These are phyloP conservation scores for Pelargonium cotyledonis DNA, from an alignment of 441 rosid genomes.

Conservation along the genomic window DNA sequence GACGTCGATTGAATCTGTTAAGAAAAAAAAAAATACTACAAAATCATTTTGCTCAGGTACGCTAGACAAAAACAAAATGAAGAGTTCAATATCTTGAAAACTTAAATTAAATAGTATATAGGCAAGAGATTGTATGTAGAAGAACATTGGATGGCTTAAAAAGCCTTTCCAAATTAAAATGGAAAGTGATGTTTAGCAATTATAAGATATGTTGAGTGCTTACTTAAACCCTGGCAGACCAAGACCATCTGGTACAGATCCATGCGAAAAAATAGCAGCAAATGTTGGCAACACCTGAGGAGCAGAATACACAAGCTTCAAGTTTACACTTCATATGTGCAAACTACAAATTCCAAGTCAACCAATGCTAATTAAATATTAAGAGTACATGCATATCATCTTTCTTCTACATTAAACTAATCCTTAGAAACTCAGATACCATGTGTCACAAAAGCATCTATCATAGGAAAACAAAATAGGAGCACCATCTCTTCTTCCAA, in stretches of 20 bases:
- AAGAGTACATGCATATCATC: neutral
- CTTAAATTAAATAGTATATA: neutral
- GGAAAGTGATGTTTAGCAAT: neutral
- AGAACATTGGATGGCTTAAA: neutral
- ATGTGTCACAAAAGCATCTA: neutral
- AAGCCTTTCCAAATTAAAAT: neutral
- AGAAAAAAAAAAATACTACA: slow-evolving; percentile 3
- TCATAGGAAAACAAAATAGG: slow-evolving; percentile 2
- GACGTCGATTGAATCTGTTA: slow-evolving; percentile 60
- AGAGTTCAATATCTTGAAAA: neutral
- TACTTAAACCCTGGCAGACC: slow-evolving; percentile 63
- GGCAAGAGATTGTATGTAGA: neutral
- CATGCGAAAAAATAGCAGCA: slow-evolving; percentile 49
- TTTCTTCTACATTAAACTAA: neutral
- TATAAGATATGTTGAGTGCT: slow-evolving; percentile 22
- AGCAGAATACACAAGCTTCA: slow-evolving; percentile 4
- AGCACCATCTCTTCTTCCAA: neutral
- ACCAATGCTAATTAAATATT: neutral
- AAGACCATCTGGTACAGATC: slow-evolving; percentile 23
- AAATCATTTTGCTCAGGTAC: neutral
- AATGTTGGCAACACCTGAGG: slow-evolving; percentile 84
- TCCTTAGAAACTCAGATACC: neutral
- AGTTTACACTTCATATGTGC: neutral
- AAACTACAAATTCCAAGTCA: neutral
- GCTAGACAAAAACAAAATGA: neutral